These are phyloP conservation scores for Micromonas commoda DNA, from an alignment of 139 green algal species.

Conservation along the genomic window DNA sequence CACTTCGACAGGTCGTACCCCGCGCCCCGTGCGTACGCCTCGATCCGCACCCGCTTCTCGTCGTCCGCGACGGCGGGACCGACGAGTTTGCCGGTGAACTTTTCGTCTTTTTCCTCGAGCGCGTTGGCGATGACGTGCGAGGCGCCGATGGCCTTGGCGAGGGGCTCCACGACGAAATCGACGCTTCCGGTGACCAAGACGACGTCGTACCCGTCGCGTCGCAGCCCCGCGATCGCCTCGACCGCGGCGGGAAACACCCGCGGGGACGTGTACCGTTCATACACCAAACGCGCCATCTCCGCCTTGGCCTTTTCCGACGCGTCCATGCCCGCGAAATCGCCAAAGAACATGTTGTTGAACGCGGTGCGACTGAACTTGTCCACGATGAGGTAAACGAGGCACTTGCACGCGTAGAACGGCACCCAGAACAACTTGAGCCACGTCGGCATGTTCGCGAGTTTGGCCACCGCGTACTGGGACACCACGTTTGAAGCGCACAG, in stretches of 20 bases:
- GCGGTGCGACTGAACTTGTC: slow-evolving; percentile 28
- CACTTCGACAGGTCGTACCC: slow-evolving; percentile 22
- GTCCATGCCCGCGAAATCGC: slow-evolving; percentile 22
- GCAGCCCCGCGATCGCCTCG: slow-evolving; percentile 16
- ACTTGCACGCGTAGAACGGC: slow-evolving; percentile 30
- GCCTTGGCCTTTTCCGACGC: slow-evolving; percentile 8
- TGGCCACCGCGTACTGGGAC: slow-evolving; percentile 11
- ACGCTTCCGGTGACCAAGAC: slow-evolving; percentile 41
- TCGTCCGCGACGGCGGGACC: slow-evolving; percentile 26
- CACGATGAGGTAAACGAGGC: slow-evolving; percentile 30
- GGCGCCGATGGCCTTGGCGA: slow-evolving; percentile 24
- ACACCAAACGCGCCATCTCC: slow-evolving; percentile 31
- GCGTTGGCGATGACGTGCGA: slow-evolving; percentile 21
- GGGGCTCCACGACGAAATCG: slow-evolving; percentile 37
- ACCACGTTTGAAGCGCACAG: slow-evolving; percentile 39
- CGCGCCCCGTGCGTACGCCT: slow-evolving; percentile 13
- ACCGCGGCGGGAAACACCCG: slow-evolving; percentile 17
- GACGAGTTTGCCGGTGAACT: slow-evolving; percentile 39
- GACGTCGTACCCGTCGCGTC: slow-evolving; percentile 27
- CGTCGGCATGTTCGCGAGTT: slow-evolving; percentile 14
- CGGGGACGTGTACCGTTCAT: slow-evolving; percentile 28
- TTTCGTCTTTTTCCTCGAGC: slow-evolving; percentile 20
- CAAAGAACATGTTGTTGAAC: slow-evolving; percentile 39
- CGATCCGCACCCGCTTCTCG: slow-evolving; percentile 31
- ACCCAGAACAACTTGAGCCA: slow-evolving; percentile 26